These are phyloP conservation scores for Pestalotiopsis fici DNA, from an alignment of 2,329 filamentous ascomycete genomes.

Conservation along the genomic window DNA sequence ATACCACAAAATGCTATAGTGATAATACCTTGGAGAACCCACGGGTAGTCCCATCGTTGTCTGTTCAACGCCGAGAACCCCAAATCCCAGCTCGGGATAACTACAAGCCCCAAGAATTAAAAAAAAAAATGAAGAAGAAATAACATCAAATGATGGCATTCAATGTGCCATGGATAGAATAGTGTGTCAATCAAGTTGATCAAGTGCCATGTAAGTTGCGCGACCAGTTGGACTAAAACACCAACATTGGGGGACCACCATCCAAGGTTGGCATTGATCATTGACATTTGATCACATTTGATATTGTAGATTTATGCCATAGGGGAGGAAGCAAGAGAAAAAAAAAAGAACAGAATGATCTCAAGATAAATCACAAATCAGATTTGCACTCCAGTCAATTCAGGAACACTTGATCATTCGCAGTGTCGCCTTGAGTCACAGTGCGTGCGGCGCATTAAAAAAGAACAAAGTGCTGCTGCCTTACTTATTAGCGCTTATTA, in stretches of 20 bases:
- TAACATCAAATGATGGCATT: too few species aligned
- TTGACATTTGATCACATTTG: too few species aligned
- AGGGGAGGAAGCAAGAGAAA: too few species aligned
- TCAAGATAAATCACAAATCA: slow-evolving; percentile 8
- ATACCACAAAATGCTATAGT: slow-evolving; percentile 19
- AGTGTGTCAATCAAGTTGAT: too few species aligned
- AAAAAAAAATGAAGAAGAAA: too few species aligned
- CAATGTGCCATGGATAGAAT: too few species aligned
- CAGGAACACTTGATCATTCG: neutral
- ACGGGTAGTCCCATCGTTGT: slow-evolving; percentile 16
- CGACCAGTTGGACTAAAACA: too few species aligned
- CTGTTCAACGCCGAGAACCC: slow-evolving; percentile 13
- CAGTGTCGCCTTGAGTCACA: neutral
- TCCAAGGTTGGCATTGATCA: too few species aligned
- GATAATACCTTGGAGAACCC: slow-evolving; percentile 26
- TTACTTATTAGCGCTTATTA: neutral
- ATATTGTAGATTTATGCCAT: too few species aligned
- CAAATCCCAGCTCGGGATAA: slow-evolving; percentile 13
- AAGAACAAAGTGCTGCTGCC: neutral
- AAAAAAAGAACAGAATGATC: slow-evolving; percentile 13
- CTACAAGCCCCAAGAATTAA: too few species aligned
- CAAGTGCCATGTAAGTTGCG: too few species aligned
- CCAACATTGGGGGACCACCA: too few species aligned
- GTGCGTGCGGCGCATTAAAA: neutral
- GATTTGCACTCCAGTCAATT: neutral